Base-by-base conservation (phyloP, 305 asterid species). In the Fraxinus floribunda region DNA sequence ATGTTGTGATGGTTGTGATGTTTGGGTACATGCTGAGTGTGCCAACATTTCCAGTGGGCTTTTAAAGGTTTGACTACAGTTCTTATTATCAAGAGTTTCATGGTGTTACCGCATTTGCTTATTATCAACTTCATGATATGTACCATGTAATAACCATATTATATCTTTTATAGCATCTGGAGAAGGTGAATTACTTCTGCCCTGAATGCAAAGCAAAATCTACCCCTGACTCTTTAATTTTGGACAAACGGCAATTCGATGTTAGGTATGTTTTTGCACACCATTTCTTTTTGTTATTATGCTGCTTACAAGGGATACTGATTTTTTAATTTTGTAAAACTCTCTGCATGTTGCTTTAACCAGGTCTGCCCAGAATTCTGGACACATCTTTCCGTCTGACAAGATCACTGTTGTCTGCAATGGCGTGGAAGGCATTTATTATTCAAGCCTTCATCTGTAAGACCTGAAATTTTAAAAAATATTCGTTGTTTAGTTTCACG, bases 11-110 rank as follows among this genome's bases (percentile, higher is more conserved):
- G 89, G 94, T 68, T 97, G 99, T 86, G 88, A 94, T 88, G 95
- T 94, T 82, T 97, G 99, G 98, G 95, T 94, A 80, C 98, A 97
- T 89, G 94, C 95, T 78, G 95, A 94, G 78, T 97, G 99, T 84
- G 95, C 98, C 83, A 85, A 89, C 78, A 81, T 92, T 81, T 88
- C 98, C 78, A 44, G 88, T 20, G 82, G 84, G 26, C 78, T 84
- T 84, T 84, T 94, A 79, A 91, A 94, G 98, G 99, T 97, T 79
- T 83, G 87, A 60, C 81, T 68, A 13, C 24, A 39, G n/a, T 81
- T 83, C 84, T 81, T 24, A 35, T 82, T 80, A 72, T 83, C 70
- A 78, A 78, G 82, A 80, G 85, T 44, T 73, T 74, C 41, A 41
- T 73, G 85, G 79, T 34, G 16, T 66, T 46, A 15, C 60, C 18